Evolutionary conservation across 1,139 yeast genomes (phyloP), one percentile per base, ranked within the genome.

Genomic region (Pichia sp.): DNA sequence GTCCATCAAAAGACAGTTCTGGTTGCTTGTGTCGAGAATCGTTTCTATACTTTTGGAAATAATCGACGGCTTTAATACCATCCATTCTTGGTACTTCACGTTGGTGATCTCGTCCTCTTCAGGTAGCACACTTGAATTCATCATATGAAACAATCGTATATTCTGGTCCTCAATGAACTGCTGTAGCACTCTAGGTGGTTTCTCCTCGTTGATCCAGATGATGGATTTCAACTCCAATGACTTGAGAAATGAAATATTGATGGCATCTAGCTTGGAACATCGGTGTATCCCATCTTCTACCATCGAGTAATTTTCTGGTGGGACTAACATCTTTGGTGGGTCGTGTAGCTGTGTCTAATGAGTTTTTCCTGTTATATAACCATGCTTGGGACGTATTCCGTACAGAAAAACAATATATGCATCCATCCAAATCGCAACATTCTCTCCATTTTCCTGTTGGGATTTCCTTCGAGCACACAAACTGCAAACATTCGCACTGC

Each of bases 281-380:
- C 87, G 67, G 59, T 79, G 84, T 3, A 85, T 69, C 0, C 91
- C 91, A 31, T 79, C 79, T 61, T 85, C 93, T 11, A 85, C 93
- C 27, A 85, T 70, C 0, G 91, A 91, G 66, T 83, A 85, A 63
- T 83, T 83, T 39, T 84, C 87, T 5, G 94, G 93, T 3, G 91
- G 89, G 0, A 85, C 86, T 40, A 85, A 68, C 93, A 85, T 84
- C n/a, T n/a, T n/a, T n/a, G n/a, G n/a, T n/a, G n/a, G n/a, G n/a
- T n/a, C n/a, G n/a, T n/a, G n/a, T n/a, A n/a, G n/a, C n/a, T n/a
- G n/a, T n/a, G n/a, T n/a, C n/a, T n/a, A n/a, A n/a, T n/a, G n/a
- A n/a, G n/a, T n/a, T n/a, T n/a, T n/a, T n/a, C n/a, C n/a, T n/a
- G n/a, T n/a, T n/a, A n/a, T n/a, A n/a, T n/a, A n/a, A n/a, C n/a